Evolutionary conservation across 2,329 filamentous ascomycete genomes (phyloP).

Genomic region (Sordariomycetes sp.): DNA sequence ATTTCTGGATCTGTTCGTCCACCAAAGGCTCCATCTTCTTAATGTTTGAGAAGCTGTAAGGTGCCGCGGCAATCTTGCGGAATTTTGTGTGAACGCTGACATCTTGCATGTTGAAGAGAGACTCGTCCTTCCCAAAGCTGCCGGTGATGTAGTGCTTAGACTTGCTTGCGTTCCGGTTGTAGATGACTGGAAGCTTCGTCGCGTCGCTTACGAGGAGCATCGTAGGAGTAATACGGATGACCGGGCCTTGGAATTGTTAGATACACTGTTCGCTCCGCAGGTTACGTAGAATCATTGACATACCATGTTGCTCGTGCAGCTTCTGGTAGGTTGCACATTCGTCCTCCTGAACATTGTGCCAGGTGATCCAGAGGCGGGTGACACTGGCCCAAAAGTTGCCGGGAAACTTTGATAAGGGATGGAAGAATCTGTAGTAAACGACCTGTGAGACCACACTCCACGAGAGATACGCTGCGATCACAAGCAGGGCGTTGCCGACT

Average conservation of each 20-base stretch:
- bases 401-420: constrained; percentile 41
- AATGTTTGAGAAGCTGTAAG: constrained; percentile 47
- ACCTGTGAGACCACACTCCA: constrained; percentile 22
- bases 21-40: constrained; percentile 50
- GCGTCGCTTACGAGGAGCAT: constrained; percentile 43
- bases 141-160: constrained; percentile 50
- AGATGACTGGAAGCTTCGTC: constrained; percentile 44
- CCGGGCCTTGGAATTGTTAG: constrained; percentile 26
- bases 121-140: constrained; percentile 44
- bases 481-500: constrained; percentile 6
- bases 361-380: constrained; percentile 44
- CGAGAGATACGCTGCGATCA: constrained; percentile 17
- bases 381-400: constrained; percentile 46
- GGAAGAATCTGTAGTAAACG: constrained; percentile 40
- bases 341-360: constrained; percentile 36
- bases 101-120: constrained; percentile 48
- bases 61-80: constrained; percentile 43
- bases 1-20: constrained; percentile 38
- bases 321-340: constrained; percentile 30
- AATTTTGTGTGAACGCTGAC: constrained; percentile 38
- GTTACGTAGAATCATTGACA: too few species aligned
- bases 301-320: constrained; percentile 39
- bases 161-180: constrained; percentile 45
- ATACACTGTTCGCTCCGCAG: too few species aligned
- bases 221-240: constrained; percentile 42